These are phyloP conservation scores for Crithidia expoeki DNA, from an alignment of 208 protist genomes.

Conservation along the genomic window DNA sequence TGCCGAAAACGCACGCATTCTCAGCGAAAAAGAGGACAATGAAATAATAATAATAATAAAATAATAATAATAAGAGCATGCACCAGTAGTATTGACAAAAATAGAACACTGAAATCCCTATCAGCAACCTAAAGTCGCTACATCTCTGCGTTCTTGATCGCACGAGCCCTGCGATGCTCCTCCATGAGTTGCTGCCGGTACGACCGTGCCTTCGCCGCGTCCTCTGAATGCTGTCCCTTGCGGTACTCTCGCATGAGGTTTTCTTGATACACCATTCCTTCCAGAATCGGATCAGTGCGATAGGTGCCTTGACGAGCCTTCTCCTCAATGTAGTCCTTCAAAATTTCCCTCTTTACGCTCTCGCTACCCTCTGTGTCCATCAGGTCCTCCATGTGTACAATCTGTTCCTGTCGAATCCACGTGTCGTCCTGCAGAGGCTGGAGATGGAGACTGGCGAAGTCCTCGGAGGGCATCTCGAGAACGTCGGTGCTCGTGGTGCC, in stretches of 20 bases:
- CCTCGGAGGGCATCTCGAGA: slow-evolving; percentile 67
- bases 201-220: slow-evolving; percentile 45
- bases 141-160: slow-evolving; percentile 28
- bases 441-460: slow-evolving; percentile 66
- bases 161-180: slow-evolving; percentile 44
- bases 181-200: slow-evolving; percentile 63
- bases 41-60: background rate
- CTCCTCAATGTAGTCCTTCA: slow-evolving; percentile 66
- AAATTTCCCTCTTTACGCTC: slow-evolving; percentile 75
- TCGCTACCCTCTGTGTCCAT: slow-evolving; percentile 59
- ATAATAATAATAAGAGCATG: background rate
- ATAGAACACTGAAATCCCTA: background rate
- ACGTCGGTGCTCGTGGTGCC: background rate
- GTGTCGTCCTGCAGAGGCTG: slow-evolving; percentile 86
- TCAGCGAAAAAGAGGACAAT: background rate
- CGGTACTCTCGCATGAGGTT: slow-evolving; percentile 81
- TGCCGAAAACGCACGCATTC: background rate
- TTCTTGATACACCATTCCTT: slow-evolving; percentile 84
- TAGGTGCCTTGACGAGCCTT: slow-evolving; percentile 22
- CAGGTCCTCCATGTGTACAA: slow-evolving; percentile 75
- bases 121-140: too few species aligned
- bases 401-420: slow-evolving; percentile 77
- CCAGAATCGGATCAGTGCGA: slow-evolving; percentile 68
- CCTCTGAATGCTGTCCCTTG: slow-evolving; percentile 35
- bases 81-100: slow-evolving; percentile 20